Evolutionary conservation across 2,329 filamentous ascomycete genomes (phyloP), one percentile per base, ranked within the genome.

Genomic region (Trichophyton verrucosum): DNA sequence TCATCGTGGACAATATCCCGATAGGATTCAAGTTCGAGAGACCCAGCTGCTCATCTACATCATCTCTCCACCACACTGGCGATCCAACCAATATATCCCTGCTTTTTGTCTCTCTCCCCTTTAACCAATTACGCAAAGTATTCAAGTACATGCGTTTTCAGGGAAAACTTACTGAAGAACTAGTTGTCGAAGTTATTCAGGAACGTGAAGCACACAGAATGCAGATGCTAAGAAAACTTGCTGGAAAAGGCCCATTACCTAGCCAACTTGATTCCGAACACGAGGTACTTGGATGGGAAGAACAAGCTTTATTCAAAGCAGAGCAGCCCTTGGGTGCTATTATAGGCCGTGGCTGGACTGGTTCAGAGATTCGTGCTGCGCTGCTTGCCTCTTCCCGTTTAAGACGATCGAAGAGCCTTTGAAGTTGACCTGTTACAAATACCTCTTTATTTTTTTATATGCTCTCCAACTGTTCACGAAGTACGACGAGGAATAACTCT

Each of bases 151-250:
- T 72, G 64, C 61, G 62, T 9, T 36, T 44, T 2, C 60, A 61
- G 20, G 47, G 63, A 3, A 47, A 63, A 2, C 46, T 72, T 36
- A 66, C 60, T 1, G 17, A 30, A 11, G 47, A 57, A 0, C 53
- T 70, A 7, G 66, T 67, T 1, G 59, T 62, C 17, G 62, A 63
- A 1, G 63, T 73, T 5, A 40, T 74, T 3, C 49, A 62, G 3
- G 68, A 70, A 60, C 67, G 72, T 3, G 72, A 74, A 63, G 27
- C 60, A 5, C 68, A 71, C 27, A 69, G 72, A 6, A 40, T 57
- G 8, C 55, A 24, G 20, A n/a, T 7, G 13, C n/a, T 57, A 17
- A 15, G 17, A 9, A 40, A 38, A 3, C 33, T 57, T 38, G 8
- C n/a, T 3, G 9, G 6, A n/a, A 57, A 30, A 3, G 30, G 55